A percentile compares a stretch with the other conserved stretches of the same genome.
Evolutionary conservation across 164 flowering plant genomes (phyloP).

Genomic region (Sextonia rubra): DNA sequence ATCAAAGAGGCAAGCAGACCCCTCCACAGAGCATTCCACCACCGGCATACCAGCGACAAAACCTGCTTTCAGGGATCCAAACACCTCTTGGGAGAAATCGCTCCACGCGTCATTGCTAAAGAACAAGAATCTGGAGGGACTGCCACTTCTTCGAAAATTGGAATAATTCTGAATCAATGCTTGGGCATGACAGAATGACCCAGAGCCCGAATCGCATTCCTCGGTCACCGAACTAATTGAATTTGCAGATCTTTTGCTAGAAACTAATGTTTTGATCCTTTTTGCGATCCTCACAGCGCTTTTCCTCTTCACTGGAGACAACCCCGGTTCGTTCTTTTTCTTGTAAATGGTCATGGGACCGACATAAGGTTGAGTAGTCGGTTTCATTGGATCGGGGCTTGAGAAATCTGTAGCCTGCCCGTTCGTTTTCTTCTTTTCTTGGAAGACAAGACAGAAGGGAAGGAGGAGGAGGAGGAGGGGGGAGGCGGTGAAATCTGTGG

Average conservation of each 20-base stretch:
- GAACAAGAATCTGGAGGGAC: slow-evolving; percentile 16
- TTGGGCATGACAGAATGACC: slow-evolving; percentile 1
- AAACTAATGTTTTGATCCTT: background rate
- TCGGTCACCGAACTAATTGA: background rate
- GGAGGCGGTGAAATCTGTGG: background rate
- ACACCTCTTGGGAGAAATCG: slow-evolving; percentile 6
- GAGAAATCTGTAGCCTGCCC: too few relatives aligned
- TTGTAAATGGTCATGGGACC: background rate
- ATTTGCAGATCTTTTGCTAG: background rate
- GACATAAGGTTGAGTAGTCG: background rate
- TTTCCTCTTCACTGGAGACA: slow-evolving; percentile 2
- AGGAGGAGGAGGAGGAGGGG: background rate
- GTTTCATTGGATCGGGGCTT: background rate
- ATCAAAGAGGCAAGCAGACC: slow-evolving; percentile 14
- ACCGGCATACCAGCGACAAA: slow-evolving; percentile 8
- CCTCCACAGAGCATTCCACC: slow-evolving; percentile 1
- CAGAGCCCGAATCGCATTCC: slow-evolving; percentile 1
- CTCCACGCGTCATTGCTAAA: slow-evolving; percentile 4
- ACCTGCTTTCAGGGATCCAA: slow-evolving; percentile 2
- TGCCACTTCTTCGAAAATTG: slow-evolving; percentile 9
- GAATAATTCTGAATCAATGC: slow-evolving; percentile 15
- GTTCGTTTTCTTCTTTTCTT: background rate
- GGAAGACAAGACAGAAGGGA: background rate
- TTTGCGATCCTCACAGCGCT: background rate
- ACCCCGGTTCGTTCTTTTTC: background rate